These are phyloP conservation scores for Spergularia azorica DNA, from an alignment of 179 eudicot genomes.

Conservation along the genomic window DNA sequence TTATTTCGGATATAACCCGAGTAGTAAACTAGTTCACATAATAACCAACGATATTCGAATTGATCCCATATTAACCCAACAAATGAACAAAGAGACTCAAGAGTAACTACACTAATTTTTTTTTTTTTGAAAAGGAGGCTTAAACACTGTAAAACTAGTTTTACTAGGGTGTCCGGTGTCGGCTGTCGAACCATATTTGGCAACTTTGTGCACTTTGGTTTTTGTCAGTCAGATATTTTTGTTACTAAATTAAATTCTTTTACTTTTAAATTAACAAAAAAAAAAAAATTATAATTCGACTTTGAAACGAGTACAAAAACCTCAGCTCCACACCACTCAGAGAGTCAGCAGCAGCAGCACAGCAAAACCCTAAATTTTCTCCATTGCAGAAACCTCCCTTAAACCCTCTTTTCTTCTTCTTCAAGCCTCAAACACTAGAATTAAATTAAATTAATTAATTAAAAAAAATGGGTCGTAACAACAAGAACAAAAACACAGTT, in stretches of 20 bases:
- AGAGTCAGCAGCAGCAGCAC: background rate
- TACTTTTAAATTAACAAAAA: too few relatives aligned
- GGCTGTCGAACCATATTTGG: too few relatives aligned
- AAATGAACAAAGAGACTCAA: too few relatives aligned
- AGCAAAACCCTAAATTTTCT: constrained; percentile 29
- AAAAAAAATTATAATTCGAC: background rate
- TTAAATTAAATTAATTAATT: background rate
- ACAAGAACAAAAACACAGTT: constrained; percentile 29
- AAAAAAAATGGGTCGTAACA: constrained; percentile 40
- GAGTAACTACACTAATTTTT: too few relatives aligned
- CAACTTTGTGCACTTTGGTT: background rate
- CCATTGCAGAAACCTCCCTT: constrained; percentile 12
- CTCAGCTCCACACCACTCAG: background rate
- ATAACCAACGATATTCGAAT: too few relatives aligned
- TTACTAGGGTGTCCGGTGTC: too few relatives aligned
- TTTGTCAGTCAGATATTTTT: background rate
- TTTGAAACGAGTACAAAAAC: background rate
- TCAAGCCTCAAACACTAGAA: background rate
- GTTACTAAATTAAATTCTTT: too few relatives aligned
- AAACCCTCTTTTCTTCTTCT: constrained; percentile 20
- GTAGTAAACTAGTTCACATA: too few relatives aligned
- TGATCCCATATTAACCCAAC: too few relatives aligned
- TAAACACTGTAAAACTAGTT: too few relatives aligned
- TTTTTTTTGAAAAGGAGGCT: too few relatives aligned
- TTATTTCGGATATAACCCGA: too few relatives aligned